Percentiles rank a stretch among this genome's conserved stretches.
Evolutionary conservation across 1,139 yeast genomes (phyloP).

Genomic region (Diutina siamensis): DNA sequence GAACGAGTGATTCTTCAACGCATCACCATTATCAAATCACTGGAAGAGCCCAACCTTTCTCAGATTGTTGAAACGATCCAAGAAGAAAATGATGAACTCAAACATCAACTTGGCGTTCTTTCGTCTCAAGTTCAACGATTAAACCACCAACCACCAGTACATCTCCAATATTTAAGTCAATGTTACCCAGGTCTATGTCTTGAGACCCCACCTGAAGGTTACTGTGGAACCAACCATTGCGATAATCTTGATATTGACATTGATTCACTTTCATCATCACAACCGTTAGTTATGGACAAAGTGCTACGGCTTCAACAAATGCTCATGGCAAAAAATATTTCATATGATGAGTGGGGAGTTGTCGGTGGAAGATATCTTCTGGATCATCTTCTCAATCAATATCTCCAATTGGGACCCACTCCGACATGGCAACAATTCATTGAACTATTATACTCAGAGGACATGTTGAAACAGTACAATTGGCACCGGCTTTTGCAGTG

Average conservation of each 20-base stretch:
- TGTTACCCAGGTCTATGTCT: conserved; percentile 2
- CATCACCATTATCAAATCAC: background rate
- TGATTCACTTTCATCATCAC: background rate
- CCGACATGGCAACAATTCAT: background rate
- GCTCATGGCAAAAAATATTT: background rate
- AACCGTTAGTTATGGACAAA: background rate
- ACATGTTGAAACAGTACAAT: background rate
- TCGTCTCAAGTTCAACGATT: background rate
- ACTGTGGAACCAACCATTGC: background rate
- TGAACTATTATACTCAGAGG: background rate
- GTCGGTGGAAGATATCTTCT: background rate
- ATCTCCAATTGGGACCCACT: background rate
- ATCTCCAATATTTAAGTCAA: background rate
- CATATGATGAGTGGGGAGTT: background rate
- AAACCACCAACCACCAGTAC: background rate
- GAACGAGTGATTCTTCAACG: conserved; percentile 1
- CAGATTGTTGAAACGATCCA: background rate
- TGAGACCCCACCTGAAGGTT: background rate
- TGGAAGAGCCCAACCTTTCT: background rate
- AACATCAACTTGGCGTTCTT: background rate
- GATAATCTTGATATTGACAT: background rate
- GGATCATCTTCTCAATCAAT: background rate
- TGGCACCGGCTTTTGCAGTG: conserved; percentile 2
- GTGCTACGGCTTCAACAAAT: background rate
- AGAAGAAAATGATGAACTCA: background rate